Percentiles rank a stretch among this genome's conserved stretches.
phyloP scores from a whole-genome alignment of 768 basidiomycete species.

The Collybia nuda region DNA sequence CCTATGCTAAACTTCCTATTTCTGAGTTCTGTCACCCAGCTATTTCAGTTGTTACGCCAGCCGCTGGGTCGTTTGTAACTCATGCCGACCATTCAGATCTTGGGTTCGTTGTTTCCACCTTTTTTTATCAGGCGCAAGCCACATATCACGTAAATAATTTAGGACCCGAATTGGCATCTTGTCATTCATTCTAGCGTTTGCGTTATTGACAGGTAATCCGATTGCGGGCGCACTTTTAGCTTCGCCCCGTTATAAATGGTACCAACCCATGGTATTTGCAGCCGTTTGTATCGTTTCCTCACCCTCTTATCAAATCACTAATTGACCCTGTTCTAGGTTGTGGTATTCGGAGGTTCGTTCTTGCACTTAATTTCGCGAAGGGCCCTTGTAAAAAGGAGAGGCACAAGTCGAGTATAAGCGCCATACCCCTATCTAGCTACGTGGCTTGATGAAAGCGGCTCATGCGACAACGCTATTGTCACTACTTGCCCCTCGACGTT shows the following conservation, averaged over 20 bases:
- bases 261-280: constrained; percentile 42
- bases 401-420: constrained; percentile 14
- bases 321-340: constrained; percentile 20
- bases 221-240: constrained; percentile 51
- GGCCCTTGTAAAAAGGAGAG: constrained; percentile 27
- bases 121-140: neutral
- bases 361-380: constrained; percentile 32
- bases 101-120: constrained; percentile 29
- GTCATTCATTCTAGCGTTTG: constrained; percentile 42
- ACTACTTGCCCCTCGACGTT: neutral
- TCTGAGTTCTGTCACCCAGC: constrained; percentile 21
- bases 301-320: neutral
- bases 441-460: neutral
- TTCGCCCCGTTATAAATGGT: constrained; percentile 36
- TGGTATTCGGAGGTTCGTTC: constrained; percentile 31
- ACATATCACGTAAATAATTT: neutral
- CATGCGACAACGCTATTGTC: too few species aligned
- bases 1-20: neutral
- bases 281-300: constrained; percentile 29
- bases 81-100: constrained; percentile 42
- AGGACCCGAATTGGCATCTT: constrained; percentile 48
- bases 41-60: constrained; percentile 38
- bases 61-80: constrained; percentile 37
- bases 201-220: constrained; percentile 49
- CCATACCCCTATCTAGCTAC: neutral